phyloP scores from a whole-genome alignment of 2,329 filamentous ascomycete species.

The Phialophora tarda region DNA sequence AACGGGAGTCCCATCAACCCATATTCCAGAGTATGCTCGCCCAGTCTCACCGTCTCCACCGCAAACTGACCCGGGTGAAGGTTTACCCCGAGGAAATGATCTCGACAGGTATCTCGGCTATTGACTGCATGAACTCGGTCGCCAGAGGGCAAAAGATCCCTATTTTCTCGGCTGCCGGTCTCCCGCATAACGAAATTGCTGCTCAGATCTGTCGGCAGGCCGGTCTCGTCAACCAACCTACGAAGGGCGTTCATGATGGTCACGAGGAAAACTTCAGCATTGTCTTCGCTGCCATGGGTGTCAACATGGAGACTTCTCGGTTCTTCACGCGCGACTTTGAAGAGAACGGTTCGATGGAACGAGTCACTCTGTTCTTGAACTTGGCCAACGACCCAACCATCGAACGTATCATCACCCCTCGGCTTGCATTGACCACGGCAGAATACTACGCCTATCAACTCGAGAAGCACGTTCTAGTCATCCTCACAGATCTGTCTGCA shows the following conservation, averaged over 20 bases:
- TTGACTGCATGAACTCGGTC: conserved; percentile 98
- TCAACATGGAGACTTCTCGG: conserved; percentile 97
- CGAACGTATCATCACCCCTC: conserved; percentile 99
- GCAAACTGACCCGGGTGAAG: conserved; percentile 53
- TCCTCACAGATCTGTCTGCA: conserved; percentile 94
- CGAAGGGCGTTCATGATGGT: conserved; percentile 93
- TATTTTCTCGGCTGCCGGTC: conserved; percentile 97
- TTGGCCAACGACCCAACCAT: conserved; percentile 99
- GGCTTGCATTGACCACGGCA: conserved; percentile 95
- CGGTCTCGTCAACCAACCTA: conserved; percentile 86
- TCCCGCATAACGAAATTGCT: conserved; percentile 99
- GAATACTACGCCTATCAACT: conserved; percentile 99
- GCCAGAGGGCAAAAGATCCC: conserved; percentile 99
- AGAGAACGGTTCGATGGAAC: conserved; percentile 98
- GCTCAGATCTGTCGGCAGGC: conserved; percentile 98
- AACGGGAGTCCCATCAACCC: conserved; percentile 99
- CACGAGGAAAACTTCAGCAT: conserved; percentile 99
- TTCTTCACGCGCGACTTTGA: conserved; percentile 99
- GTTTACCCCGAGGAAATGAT: conserved; percentile 99
- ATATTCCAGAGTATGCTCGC: conserved; percentile 78
- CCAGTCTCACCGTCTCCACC: neutral
- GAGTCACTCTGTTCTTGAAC: conserved; percentile 96
- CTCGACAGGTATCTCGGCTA: conserved; percentile 97
- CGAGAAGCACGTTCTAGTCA: conserved; percentile 99
- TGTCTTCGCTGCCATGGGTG: conserved; percentile 99